phyloP scores from a whole-genome alignment of 805 yeast species.

The Dipodascopsis tothii region DNA sequence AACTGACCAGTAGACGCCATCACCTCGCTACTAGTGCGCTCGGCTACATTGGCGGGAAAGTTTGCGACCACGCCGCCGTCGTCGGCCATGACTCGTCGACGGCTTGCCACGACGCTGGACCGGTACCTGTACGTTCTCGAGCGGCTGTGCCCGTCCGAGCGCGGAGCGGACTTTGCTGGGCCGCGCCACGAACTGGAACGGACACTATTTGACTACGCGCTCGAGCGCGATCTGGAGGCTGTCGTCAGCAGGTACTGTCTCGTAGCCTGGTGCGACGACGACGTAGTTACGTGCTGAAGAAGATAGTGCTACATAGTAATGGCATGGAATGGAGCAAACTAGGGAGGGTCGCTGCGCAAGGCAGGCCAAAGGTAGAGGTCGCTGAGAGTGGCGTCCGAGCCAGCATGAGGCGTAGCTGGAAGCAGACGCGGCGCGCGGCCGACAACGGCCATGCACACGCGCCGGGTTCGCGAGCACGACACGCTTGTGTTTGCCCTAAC shows the following conservation, averaged over 20 bases:
- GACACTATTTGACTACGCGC: background rate
- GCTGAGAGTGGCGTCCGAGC: too few species aligned
- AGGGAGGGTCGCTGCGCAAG: too few species aligned
- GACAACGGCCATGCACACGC: too few species aligned
- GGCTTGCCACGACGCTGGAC: background rate
- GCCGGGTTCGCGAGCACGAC: too few species aligned
- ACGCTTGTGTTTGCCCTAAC: too few species aligned
- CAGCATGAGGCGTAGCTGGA: too few species aligned
- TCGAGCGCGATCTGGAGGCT: background rate
- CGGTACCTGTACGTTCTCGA: constrained; percentile 1
- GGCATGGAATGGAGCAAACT: too few species aligned
- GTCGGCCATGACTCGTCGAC: background rate
- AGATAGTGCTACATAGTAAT: background rate
- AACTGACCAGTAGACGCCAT: background rate
- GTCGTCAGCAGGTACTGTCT: constrained; percentile 1
- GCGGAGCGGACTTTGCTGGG: background rate
- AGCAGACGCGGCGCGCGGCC: too few species aligned
- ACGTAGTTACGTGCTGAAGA: background rate
- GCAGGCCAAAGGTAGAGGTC: too few species aligned
- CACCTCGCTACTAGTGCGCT: background rate
- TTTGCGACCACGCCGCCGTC: background rate
- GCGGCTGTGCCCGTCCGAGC: background rate
- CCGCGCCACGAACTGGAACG: constrained; percentile 5
- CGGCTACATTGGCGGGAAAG: background rate
- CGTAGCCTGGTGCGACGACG: constrained; percentile 1